These are phyloP conservation scores for Citrus reticulata DNA, from an alignment of 345 rosid genomes.

Conservation along the genomic window DNA sequence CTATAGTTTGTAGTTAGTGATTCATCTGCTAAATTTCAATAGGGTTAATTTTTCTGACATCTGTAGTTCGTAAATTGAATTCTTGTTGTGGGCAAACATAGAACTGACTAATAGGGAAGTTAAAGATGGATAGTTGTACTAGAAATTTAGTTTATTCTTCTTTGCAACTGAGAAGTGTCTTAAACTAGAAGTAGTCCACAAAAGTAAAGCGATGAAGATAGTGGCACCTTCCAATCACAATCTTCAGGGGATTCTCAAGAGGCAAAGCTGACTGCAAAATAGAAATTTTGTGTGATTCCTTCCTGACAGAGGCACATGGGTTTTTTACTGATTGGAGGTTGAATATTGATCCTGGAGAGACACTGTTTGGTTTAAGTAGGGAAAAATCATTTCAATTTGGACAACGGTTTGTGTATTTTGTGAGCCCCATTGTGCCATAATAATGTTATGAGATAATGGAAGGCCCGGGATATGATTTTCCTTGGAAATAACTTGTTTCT, in stretches of 20 bases:
- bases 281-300: conserved; percentile 16
- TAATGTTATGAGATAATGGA: conserved; percentile 5
- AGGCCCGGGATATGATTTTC: background rate
- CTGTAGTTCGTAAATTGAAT: background rate
- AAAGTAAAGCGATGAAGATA: background rate
- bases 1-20: background rate
- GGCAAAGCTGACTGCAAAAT: conserved; percentile 21
- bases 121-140: background rate
- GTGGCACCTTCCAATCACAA: background rate
- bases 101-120: background rate
- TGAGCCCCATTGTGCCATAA: conserved; percentile 21
- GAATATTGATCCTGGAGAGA: conserved; percentile 16
- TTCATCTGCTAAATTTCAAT: background rate
- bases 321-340: conserved; percentile 19
- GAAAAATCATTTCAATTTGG: conserved; percentile 14
- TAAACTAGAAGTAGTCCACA: conserved; percentile 2
- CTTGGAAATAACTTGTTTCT: conserved; percentile 10
- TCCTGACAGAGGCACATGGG: conserved; percentile 36
- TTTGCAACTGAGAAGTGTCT: conserved; percentile 8
- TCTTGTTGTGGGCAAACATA: background rate
- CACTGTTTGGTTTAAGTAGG: conserved; percentile 11
- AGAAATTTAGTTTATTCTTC: background rate
- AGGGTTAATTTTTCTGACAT: background rate
- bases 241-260: conserved; percentile 11
- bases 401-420: background rate